Evolutionary conservation across 2,329 filamentous ascomycete species (phyloP), one percentile per base, ranked within the genome.

Genomic region (Lachnum nothofagi): DNA sequence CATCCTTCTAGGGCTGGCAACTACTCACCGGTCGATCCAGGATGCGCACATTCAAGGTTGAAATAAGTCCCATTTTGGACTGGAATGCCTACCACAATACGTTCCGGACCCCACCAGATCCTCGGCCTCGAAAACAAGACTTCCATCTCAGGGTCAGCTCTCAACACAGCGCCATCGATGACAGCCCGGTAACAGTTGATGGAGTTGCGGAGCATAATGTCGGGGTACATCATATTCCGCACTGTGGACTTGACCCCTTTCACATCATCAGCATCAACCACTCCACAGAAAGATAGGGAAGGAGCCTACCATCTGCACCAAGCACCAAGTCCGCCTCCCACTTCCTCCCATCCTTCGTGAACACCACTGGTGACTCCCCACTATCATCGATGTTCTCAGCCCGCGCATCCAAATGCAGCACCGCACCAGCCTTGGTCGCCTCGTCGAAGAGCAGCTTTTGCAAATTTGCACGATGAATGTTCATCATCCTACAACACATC

Each of bases 1-100:
- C 31, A 34, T 5, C n/a, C 7, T 16, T 5, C 7, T 10, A 8
- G 7, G 5, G 8, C n/a, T 16, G 5, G 5, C 7, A 34, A 34
- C n/a, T 16, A 34, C 31, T 14, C n/a, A 29, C 45, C 46, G 0
- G 84, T 63, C 53, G 82, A 73, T 59, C 86, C 83, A 0, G 83
- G 82, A 3, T 78, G 74, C 1, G 84, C 65, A 5, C 85, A 65
- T 0, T 85, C 82, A 3, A 86, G 70, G 47, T 86, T 86, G 55
- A 78, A 82, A 71, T 79, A 74, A 1, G 68, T 67, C 0, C 79
- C 79, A 0, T 69, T 72, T 2, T 78, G 71, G 31, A 86, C 57
- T 0, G 77, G 78, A 63, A 85, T 85, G 0, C 72, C 76, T 0
- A 85, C 79, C 0, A 72, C 79, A 57, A 85, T 81, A 1, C 76